A percentile compares a stretch with the other conserved stretches of the same genome.
phyloP scores from a whole-genome alignment of 495 filamentous ascomycete species.

The Hypoxylon crocopeplum region DNA sequence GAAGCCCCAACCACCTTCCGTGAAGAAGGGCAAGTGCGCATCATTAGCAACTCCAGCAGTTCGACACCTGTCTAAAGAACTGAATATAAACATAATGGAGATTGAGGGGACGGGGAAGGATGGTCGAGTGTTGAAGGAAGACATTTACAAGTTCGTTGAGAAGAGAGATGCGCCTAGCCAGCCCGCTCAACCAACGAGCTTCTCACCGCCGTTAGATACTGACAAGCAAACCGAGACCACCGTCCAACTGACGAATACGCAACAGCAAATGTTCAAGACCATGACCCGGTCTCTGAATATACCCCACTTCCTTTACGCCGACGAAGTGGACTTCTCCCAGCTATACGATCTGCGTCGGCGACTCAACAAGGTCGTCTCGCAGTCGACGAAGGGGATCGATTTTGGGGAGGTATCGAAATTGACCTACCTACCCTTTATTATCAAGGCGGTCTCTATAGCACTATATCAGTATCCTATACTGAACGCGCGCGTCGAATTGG shows the following conservation, averaged over 20 bases:
- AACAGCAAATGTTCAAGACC: conserved; percentile 95
- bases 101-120: conserved; percentile 88
- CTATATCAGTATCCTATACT: conserved; percentile 82
- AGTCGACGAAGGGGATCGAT: conserved; percentile 44
- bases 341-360: conserved; percentile 72
- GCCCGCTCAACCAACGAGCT: conserved; percentile 22
- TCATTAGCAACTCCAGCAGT: conserved; percentile 91
- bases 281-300: conserved; percentile 93
- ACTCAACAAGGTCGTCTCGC: conserved; percentile 66
- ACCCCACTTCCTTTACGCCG: conserved; percentile 92
- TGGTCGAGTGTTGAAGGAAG: conserved; percentile 90
- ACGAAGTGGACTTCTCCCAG: conserved; percentile 79
- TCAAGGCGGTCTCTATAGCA: conserved; percentile 91
- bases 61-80: conserved; percentile 80
- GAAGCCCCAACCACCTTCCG: conserved; percentile 12
- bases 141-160: conserved; percentile 77
- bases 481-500: conserved; percentile 79
- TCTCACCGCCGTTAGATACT: conserved; percentile 30
- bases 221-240: conserved; percentile 68
- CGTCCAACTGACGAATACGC: conserved; percentile 74
- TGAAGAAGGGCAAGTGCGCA: conserved; percentile 60
- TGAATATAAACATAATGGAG: conserved; percentile 75
- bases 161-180: conserved; percentile 42
- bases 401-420: conserved; percentile 64
- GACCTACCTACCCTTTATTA: conserved; percentile 89